phyloP scores from a whole-genome alignment of 108 stramenopile species.

The Mayamaea pseudoterrestris region DNA sequence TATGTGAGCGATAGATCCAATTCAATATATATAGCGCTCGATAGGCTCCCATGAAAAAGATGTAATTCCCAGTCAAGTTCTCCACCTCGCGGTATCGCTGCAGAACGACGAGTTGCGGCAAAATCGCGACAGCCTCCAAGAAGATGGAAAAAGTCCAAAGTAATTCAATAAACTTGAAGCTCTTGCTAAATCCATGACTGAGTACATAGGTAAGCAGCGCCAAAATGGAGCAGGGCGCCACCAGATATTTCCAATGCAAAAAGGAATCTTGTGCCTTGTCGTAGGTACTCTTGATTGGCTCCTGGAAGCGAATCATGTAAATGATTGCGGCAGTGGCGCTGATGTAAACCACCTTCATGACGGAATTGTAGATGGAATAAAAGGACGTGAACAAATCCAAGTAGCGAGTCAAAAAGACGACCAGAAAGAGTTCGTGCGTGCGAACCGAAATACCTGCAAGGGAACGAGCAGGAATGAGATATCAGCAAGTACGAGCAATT shows the following conservation, averaged over 20 bases:
- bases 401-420: constrained; percentile 91
- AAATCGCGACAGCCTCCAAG: constrained; percentile 90
- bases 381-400: constrained; percentile 85
- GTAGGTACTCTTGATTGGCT: constrained; percentile 92
- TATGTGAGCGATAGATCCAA: constrained; percentile 91
- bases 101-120: constrained; percentile 96
- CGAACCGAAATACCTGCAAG: constrained; percentile 91
- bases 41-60: constrained; percentile 96
- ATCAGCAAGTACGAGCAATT: neutral
- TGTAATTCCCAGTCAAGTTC: constrained; percentile 97
- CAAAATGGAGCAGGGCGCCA: constrained; percentile 81
- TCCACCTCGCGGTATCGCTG: constrained; percentile 95
- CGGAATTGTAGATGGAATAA: constrained; percentile 91
- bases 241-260: constrained; percentile 92
- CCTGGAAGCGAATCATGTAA: constrained; percentile 83
- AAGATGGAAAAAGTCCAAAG: constrained; percentile 96
- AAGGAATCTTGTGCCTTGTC: constrained; percentile 96
- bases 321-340: constrained; percentile 84
- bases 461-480: neutral
- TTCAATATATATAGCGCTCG: constrained; percentile 97
- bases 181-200: constrained; percentile 28
- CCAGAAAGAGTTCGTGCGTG: constrained; percentile 96
- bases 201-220: constrained; percentile 72
- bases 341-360: constrained; percentile 95
- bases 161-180: constrained; percentile 47